These are phyloP conservation scores for Eleusine coracana DNA, from an alignment of 176 grass and related monocot genomes.

Conservation along the genomic window DNA sequence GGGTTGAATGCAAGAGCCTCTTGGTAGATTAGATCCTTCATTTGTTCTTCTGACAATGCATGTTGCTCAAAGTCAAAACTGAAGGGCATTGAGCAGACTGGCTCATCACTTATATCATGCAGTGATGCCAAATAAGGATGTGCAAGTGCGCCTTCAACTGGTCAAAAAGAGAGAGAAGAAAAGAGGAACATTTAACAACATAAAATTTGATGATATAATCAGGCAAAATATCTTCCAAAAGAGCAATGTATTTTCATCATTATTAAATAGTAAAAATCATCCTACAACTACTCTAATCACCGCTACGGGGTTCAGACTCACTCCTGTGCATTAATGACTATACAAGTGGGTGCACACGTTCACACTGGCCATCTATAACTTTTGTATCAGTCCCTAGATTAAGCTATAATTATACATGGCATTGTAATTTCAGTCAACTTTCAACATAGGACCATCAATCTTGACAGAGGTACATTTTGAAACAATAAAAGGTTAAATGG, in stretches of 20 bases:
- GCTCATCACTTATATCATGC: constrained; percentile 94
- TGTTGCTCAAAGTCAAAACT: constrained; percentile 97
- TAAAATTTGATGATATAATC: constrained; percentile 4
- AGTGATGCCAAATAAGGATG: constrained; percentile 94
- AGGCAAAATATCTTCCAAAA: background rate
- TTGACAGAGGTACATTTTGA: constrained; percentile 13
- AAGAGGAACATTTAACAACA: constrained; percentile 30
- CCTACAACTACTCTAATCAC: constrained; percentile 13
- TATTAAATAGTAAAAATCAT: background rate
- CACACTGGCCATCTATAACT: background rate
- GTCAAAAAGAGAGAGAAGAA: background rate
- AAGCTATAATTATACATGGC: background rate
- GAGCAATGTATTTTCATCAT: constrained; percentile 6
- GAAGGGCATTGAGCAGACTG: constrained; percentile 74
- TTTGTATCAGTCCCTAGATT: background rate
- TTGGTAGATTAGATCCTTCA: constrained; percentile 96
- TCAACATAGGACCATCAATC: constrained; percentile 8
- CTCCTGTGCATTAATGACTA: background rate
- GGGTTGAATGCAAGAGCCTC: constrained; percentile 92
- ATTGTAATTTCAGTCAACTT: constrained; percentile 7
- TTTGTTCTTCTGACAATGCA: constrained; percentile 91
- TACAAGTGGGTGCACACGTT: background rate
- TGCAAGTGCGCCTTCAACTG: constrained; percentile 96
- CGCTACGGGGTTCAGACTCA: background rate
- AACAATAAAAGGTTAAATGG: background rate